A percentile compares a stretch with the other conserved stretches of the same genome.
These are phyloP conservation scores for Pythium pectinolyticum DNA, from an alignment of 352 stramenopile species.

Conservation along the genomic window DNA sequence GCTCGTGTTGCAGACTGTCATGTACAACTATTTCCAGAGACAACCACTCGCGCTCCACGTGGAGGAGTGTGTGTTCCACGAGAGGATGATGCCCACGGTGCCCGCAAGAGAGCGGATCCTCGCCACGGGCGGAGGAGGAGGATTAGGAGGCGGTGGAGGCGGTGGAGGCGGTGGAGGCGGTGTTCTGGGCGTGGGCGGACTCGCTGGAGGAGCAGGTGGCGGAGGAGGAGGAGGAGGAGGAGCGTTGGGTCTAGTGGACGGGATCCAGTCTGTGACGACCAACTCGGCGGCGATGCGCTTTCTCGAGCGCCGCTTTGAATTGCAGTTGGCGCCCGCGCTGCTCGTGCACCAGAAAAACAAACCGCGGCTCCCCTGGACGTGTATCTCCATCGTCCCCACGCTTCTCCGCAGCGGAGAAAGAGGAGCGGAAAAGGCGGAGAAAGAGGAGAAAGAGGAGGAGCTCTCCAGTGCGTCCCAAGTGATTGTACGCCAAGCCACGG, in stretches of 20 bases:
- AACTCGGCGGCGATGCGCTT: constrained; percentile 39
- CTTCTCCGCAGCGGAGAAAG: constrained; percentile 6
- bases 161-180: not conserved
- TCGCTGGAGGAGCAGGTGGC: not conserved
- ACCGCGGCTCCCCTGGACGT: constrained; percentile 56
- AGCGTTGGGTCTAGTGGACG: not conserved
- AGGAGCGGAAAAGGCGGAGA: not conserved
- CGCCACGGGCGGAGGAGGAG: constrained; percentile 25
- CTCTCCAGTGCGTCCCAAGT: constrained; percentile 16
- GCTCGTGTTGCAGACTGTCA: constrained; percentile 43
- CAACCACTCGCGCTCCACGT: constrained; percentile 53
- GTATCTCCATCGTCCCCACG: constrained; percentile 52
- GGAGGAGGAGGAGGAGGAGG: not conserved
- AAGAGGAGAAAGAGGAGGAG: constrained; percentile 14
- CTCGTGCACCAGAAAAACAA: constrained; percentile 35
- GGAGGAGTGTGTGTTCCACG: constrained; percentile 66
- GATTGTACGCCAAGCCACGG: constrained; percentile 30
- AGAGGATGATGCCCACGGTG: constrained; percentile 39
- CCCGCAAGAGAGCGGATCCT: constrained; percentile 27
- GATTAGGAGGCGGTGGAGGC: constrained; percentile 14
- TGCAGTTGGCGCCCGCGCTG: constrained; percentile 36
- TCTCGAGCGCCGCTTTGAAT: constrained; percentile 66
- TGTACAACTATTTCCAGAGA: constrained; percentile 52
- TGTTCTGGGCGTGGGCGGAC: too few species aligned
- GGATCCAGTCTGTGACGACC: constrained; percentile 15